Evolutionary conservation across 2,329 filamentous ascomycete species (phyloP), one percentile per base, ranked within the genome.

Genomic region (Epichloe amarillans): DNA sequence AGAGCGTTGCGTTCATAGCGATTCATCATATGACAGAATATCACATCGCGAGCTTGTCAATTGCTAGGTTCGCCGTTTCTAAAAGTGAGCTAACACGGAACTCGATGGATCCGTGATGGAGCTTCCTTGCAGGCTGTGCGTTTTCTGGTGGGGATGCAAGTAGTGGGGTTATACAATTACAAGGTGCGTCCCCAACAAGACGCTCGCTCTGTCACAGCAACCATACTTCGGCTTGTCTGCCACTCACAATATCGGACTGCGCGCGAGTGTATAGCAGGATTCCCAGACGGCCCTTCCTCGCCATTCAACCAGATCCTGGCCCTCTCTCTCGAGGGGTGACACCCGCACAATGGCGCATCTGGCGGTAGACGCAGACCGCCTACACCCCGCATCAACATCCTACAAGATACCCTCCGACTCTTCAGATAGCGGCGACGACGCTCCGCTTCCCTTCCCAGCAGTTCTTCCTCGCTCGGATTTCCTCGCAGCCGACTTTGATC

Each of bases 381-480:
- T 33, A 51, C 51, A 57, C 33, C 55, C 57, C 15, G 43, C 54
- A 6, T 52, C 51, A 38, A 35, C 52, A 36, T 44, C 50, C 14
- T 50, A 52, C 50, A 50, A 57, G 33, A 21, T 52, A 11, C 42
- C 44, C 36, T 54, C 53, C 45, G 43, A 46, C 51, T 46, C 50
- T 23, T 63, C 62, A 49, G 62, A 62, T 42, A 55, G 58, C 21
- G 71, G 80, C 60, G 80, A 86, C 60, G 80, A 84, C 59, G 75
- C 80, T 59, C 82, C 82, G 19, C 81, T 97, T 5, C 93, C 93
- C 12, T 97, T 95, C 69, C 93, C 93, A 1, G 77, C 82, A 39
- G 88, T 90, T 3, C 80, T 98, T 15, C 80, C 87, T 2, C 86
- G 93, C 52, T 72, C 76, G 52, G 88, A 93, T 62, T 98, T 98